Base-by-base conservation (phyloP, 768 basidiomycete genomes). In the Mycena alexandri region DNA sequence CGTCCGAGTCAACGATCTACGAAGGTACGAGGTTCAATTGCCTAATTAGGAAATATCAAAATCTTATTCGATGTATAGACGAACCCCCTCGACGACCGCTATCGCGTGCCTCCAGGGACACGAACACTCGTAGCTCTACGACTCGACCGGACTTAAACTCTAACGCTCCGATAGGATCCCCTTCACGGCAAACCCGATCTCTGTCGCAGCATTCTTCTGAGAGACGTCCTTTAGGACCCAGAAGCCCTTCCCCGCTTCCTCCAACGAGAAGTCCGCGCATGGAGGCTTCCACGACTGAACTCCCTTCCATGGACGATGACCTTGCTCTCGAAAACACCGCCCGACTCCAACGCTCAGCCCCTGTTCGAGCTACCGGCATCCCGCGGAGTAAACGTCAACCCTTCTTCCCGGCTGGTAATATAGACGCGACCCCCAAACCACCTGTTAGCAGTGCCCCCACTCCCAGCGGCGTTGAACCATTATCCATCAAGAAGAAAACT, bases 401-500 rank as follows among this genome's bases (percentile, higher is more conserved):
- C 21, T 88, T 93, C 69, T 84, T 85, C 59, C 84, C 84, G 1
- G 81, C 83, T 22, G 81, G 77, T 36, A 89, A 87, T 72, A 78
- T 76, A 14, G 89, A 91, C 33, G 75, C 81, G 29, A 88, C 86
- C 0, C 89, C 90, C 11, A 89, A 84, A 71, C 74, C 81, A 42
- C 56, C 61, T 22, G 63, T 74, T 66, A 68, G 74, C 38, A 76
- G 73, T 43, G 73, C 83, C 29, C 72, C 80, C 63, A 78, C 80
- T 25, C 78, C 83, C 36, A 82, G 80, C 41, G 80, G 79, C 25
- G 84, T 94, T 22, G 93, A 93, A 73, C 93, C 93, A 9, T 80
- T 95, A 65, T 92, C 90, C 2, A 95, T 95, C 77, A 93, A 90
- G 83, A 94, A 95, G 83, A 94, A 93, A 77, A 82, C 86, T 7